Percentiles rank a stretch among this genome's conserved stretches.
Conservation (phyloP, 306 rosid species). For the Begonia peltatifolia region DNA sequence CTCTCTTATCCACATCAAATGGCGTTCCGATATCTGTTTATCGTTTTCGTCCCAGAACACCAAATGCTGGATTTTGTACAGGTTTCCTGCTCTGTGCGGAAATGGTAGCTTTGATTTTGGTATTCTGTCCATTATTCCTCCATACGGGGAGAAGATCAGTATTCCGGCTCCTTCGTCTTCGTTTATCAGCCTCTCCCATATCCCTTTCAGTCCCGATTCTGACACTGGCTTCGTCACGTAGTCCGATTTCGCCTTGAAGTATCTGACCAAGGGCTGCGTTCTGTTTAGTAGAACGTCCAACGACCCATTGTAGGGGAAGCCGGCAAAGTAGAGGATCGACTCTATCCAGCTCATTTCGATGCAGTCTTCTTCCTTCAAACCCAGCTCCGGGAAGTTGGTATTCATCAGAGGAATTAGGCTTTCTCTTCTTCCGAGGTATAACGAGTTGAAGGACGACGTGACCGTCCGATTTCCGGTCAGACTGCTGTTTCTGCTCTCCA, state of each 20-base stretch:
- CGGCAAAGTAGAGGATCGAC: constrained; percentile 6
- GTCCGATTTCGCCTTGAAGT: constrained; percentile 20
- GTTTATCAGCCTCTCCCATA: constrained; percentile 1
- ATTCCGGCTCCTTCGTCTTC: constrained; percentile 21
- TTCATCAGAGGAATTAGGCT: constrained; percentile 11
- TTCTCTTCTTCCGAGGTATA: constrained; percentile 10
- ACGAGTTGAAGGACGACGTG: constrained; percentile 4
- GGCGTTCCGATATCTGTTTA: constrained; percentile 12
- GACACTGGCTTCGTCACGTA: constrained; percentile 15
- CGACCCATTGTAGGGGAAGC: constrained; percentile 1
- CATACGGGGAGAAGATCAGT: constrained; percentile 43
- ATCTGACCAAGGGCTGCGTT: neutral
- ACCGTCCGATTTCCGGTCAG: constrained; percentile 2
- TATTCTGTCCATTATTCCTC: constrained; percentile 48
- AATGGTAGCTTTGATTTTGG: constrained; percentile 34
- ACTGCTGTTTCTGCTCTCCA: neutral
- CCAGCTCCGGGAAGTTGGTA: constrained; percentile 10
- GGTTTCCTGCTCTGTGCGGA: constrained; percentile 61
- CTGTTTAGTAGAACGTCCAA: constrained; percentile 14
- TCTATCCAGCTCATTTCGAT: constrained; percentile 17
- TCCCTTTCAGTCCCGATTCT: constrained; percentile 4
- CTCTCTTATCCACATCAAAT: constrained; percentile 32
- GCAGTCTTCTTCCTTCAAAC: constrained; percentile 3
- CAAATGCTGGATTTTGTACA: constrained; percentile 42
- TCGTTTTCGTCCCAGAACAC: constrained; percentile 25